phyloP scores from a whole-genome alignment of 805 yeast species.

The Babjeviella inositovora region DNA sequence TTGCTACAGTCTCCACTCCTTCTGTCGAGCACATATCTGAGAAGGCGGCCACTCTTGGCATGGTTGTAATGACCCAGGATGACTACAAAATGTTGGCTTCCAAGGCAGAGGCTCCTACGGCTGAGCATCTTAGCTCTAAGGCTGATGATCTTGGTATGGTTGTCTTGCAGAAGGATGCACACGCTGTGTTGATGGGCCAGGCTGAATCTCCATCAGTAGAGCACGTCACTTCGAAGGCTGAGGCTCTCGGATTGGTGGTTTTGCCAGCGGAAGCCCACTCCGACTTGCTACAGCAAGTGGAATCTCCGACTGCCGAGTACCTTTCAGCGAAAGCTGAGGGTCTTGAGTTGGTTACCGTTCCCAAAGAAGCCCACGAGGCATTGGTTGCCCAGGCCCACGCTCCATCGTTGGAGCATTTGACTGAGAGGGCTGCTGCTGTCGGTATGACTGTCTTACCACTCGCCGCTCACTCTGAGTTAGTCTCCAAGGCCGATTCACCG shows the following conservation, averaged over 20 bases:
- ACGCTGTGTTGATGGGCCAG: constrained; percentile 4
- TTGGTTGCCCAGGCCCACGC: too few relatives aligned
- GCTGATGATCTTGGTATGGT: constrained; percentile 6
- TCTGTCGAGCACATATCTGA: constrained; percentile 8
- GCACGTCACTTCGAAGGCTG: constrained; percentile 5
- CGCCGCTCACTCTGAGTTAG: constrained; percentile 2
- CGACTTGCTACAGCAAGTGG: not conserved
- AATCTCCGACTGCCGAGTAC: constrained; percentile 1
- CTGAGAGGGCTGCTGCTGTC: constrained; percentile 2
- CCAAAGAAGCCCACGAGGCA: constrained; percentile 2
- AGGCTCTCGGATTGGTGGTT: constrained; percentile 3
- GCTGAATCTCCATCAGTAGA: constrained; percentile 2
- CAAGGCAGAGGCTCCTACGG: too few relatives aligned
- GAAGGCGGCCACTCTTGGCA: constrained; percentile 6
- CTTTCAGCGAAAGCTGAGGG: not conserved
- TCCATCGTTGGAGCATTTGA: constrained; percentile 4
- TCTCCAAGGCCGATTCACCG: constrained; percentile 3
- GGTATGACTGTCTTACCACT: constrained; percentile 6
- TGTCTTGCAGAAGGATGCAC: constrained; percentile 4
- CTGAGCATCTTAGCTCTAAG: too few relatives aligned
- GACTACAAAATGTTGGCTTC: constrained; percentile 1
- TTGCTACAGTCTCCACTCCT: constrained; percentile 5
- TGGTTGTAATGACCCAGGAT: not conserved
- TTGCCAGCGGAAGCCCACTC: constrained; percentile 6
- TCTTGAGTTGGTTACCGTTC: constrained; percentile 4